Evolutionary conservation across 2,329 filamentous ascomycete genomes (phyloP).

Genomic region (Colletotrichum magnum): DNA sequence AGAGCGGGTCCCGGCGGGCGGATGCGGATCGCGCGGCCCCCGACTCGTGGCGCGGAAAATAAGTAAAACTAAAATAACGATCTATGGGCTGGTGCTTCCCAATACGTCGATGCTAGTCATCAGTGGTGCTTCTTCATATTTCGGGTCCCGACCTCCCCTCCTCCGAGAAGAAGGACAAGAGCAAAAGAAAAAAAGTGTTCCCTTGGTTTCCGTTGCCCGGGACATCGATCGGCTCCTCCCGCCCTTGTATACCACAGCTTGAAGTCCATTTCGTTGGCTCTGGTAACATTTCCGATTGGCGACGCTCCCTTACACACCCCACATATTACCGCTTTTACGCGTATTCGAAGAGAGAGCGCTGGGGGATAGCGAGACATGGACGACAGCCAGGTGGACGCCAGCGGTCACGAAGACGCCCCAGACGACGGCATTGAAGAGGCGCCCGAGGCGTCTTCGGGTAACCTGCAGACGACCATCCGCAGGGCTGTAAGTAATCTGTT

Average conservation of each 20-base stretch:
- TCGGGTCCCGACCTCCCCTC: slow-evolving; percentile 35
- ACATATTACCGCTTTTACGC: neutral
- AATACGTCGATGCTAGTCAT: slow-evolving; percentile 1
- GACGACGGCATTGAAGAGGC: slow-evolving; percentile 28
- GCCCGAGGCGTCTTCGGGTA: slow-evolving; percentile 21
- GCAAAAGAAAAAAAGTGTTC: neutral
- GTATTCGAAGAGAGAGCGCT: neutral
- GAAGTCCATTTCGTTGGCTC: neutral
- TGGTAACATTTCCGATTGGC: slow-evolving; percentile 8
- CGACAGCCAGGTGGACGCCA: slow-evolving; percentile 30
- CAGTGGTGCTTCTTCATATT: slow-evolving; percentile 17
- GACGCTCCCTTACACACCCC: neutral
- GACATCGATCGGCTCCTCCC: slow-evolving; percentile 2
- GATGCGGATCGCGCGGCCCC: slow-evolving; percentile 28
- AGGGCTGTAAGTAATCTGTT: slow-evolving; percentile 29
- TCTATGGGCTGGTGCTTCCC: slow-evolving; percentile 19
- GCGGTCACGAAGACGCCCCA: slow-evolving; percentile 33
- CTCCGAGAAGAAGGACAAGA: slow-evolving; percentile 9
- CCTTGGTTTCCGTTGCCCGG: neutral
- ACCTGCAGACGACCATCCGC: slow-evolving; percentile 24
- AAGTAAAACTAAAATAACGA: slow-evolving; percentile 36
- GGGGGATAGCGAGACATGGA: slow-evolving; percentile 29
- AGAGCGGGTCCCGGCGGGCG: neutral
- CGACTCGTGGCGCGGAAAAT: slow-evolving; percentile 5
- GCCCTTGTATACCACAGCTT: neutral